These are phyloP conservation scores for Nicotiana noctiflora DNA, from an alignment of 257 asterid genomes.

Conservation along the genomic window DNA sequence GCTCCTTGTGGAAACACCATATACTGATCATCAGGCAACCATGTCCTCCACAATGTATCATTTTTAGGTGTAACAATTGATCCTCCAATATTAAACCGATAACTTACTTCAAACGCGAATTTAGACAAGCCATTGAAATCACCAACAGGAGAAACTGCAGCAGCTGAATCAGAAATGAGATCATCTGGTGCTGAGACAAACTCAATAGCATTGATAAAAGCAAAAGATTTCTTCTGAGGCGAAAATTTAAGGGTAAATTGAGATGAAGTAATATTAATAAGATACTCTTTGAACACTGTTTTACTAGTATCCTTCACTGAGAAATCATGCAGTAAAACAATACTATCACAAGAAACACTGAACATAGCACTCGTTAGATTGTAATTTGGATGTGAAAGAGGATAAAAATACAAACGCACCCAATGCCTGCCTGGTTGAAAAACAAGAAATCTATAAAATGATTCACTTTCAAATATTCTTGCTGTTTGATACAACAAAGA, in stretches of 20 bases:
- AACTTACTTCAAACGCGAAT: conserved; percentile 48
- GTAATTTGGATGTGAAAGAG: conserved; percentile 53
- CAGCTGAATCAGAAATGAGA: conserved; percentile 52
- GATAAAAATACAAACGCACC: conserved; percentile 63
- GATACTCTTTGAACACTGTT: conserved; percentile 60
- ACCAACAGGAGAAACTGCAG: conserved; percentile 41
- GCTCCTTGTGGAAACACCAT: conserved; percentile 57
- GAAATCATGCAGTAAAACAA: conserved; percentile 67
- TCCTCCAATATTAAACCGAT: conserved; percentile 77
- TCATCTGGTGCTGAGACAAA: conserved; percentile 71
- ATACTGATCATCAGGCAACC: conserved; percentile 45
- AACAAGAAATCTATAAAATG: conserved; percentile 65
- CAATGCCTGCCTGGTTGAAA: conserved; percentile 58
- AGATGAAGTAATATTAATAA: conserved; percentile 54
- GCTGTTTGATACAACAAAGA: conserved; percentile 40
- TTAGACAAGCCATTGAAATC: conserved; percentile 39
- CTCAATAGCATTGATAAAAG: conserved; percentile 82
- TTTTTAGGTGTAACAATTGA: conserved; percentile 58
- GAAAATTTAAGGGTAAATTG: conserved; percentile 65
- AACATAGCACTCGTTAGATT: conserved; percentile 59
- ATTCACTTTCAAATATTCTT: conserved; percentile 51
- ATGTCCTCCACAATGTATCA: conserved; percentile 66
- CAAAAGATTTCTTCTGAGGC: conserved; percentile 59
- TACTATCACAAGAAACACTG: conserved; percentile 43
- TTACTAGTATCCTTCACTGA: conserved; percentile 39